Conservation (phyloP, 2,329 filamentous ascomycete species). For the Coniochaeta prunicola region DNA sequence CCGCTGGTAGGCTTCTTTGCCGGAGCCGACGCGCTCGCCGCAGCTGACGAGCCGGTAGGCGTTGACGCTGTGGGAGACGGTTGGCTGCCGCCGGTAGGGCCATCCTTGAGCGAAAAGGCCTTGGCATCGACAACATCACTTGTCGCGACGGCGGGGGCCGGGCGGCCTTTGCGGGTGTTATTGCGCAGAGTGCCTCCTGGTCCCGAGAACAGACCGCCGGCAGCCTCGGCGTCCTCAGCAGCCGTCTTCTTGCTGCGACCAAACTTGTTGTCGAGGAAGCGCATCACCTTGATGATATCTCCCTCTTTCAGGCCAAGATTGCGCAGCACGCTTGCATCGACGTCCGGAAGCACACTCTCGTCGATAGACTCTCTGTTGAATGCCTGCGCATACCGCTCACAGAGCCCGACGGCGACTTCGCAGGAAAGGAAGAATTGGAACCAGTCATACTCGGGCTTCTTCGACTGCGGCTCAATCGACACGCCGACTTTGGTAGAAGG, state of each 20-base stretch:
- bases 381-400: constrained; percentile 86
- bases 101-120: constrained; percentile 63
- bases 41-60: constrained; percentile 1
- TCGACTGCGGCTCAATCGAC: constrained; percentile 44
- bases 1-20: constrained; percentile 34
- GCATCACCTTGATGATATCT: constrained; percentile 94
- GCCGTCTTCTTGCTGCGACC: constrained; percentile 56
- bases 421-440: constrained; percentile 96
- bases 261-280: constrained; percentile 74
- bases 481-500: constrained; percentile 42
- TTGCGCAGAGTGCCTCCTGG: constrained; percentile 87
- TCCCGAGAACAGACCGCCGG: constrained; percentile 76
- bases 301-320: constrained; percentile 92
- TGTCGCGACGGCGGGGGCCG: constrained; percentile 77
- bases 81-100: constrained; percentile 30
- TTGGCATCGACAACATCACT: constrained; percentile 84
- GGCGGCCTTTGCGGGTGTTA: constrained; percentile 88
- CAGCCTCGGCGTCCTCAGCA: constrained; percentile 50
- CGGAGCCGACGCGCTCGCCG: constrained; percentile 11
- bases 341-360: constrained; percentile 83
- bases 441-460: constrained; percentile 86
- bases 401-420: constrained; percentile 86
- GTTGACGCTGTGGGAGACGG: constrained; percentile 26
- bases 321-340: constrained; percentile 73
- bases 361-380: constrained; percentile 94